Evolutionary conservation across 768 basidiomycete species (phyloP).

Genomic region (Suillus decipiens): DNA sequence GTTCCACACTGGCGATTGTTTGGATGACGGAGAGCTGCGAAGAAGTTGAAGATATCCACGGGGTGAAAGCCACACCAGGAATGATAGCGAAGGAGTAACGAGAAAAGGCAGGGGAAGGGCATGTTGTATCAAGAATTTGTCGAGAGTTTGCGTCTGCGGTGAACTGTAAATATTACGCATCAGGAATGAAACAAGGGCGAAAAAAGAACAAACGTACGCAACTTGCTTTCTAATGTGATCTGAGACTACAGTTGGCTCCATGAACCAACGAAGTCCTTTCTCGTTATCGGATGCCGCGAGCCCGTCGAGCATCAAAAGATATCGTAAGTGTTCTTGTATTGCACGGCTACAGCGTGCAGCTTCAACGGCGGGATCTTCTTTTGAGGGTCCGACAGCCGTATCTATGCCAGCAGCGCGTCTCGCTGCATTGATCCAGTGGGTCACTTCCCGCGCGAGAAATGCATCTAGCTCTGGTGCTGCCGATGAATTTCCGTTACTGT

Average conservation of each 20-base stretch:
- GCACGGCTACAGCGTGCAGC: conserved; percentile 50
- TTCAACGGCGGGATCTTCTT: conserved; percentile 49
- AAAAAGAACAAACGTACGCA: conserved; percentile 14
- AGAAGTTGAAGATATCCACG: conserved; percentile 65
- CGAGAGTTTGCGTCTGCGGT: conserved; percentile 49
- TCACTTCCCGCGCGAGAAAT: conserved; percentile 58
- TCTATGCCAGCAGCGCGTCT: conserved; percentile 25
- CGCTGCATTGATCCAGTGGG: conserved; percentile 55
- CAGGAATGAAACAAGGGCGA: background rate
- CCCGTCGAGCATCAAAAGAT: conserved; percentile 72
- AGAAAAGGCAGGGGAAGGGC: conserved; percentile 75
- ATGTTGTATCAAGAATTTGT: conserved; percentile 59
- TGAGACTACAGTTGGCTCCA: conserved; percentile 36
- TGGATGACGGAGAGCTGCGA: conserved; percentile 33
- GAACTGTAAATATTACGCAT: conserved; percentile 32
- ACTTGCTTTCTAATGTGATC: conserved; percentile 21
- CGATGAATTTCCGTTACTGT: conserved; percentile 49
- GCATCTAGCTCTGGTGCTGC: conserved; percentile 52
- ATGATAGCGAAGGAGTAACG: conserved; percentile 64
- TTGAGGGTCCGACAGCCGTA: conserved; percentile 33
- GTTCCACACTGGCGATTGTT: conserved; percentile 21
- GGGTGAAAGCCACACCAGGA: conserved; percentile 72
- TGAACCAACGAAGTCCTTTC: conserved; percentile 75
- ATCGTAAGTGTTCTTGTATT: conserved; percentile 58
- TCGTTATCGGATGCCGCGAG: conserved; percentile 58